A percentile compares a stretch with the other conserved stretches of the same genome.
Conservation (phyloP, 768 basidiomycete genomes). For the Amanita pallidorosea region DNA sequence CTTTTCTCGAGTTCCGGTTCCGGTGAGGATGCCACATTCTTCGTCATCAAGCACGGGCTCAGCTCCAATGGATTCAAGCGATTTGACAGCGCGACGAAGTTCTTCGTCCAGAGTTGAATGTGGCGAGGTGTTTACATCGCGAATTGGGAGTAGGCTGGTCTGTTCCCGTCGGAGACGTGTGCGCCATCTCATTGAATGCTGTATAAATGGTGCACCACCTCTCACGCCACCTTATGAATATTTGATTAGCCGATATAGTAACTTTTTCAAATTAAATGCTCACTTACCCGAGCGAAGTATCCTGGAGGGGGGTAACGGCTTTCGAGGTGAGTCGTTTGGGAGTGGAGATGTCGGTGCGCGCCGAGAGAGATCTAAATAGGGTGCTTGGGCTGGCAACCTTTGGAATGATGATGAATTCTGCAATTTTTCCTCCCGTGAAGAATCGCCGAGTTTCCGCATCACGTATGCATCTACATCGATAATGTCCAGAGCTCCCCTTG, state of each 20-base stretch:
- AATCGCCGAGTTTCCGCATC: conserved; percentile 6
- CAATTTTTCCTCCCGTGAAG: background rate
- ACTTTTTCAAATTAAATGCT: background rate
- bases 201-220: background rate
- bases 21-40: conserved; percentile 41
- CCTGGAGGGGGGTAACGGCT: conserved; percentile 39
- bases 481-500: conserved; percentile 12
- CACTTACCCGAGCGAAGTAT: background rate
- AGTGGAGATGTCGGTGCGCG: conserved; percentile 60
- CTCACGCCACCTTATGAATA: background rate
- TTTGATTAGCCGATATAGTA: background rate
- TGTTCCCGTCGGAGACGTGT: background rate
- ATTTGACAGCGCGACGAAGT: conserved; percentile 31
- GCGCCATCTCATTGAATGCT: background rate
- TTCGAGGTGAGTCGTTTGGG: conserved; percentile 41
- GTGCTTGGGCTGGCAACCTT: background rate
- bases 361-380: conserved; percentile 33
- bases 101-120: conserved; percentile 55
- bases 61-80: conserved; percentile 18
- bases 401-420: background rate
- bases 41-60: conserved; percentile 25
- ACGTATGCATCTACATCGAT: conserved; percentile 26
- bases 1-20: conserved; percentile 44
- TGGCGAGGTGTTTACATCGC: background rate
- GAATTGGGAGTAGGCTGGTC: background rate